Evolutionary conservation across 768 basidiomycete genomes (phyloP), one percentile per base, ranked within the genome.

Genomic region (Boletus tylopilopsis): DNA sequence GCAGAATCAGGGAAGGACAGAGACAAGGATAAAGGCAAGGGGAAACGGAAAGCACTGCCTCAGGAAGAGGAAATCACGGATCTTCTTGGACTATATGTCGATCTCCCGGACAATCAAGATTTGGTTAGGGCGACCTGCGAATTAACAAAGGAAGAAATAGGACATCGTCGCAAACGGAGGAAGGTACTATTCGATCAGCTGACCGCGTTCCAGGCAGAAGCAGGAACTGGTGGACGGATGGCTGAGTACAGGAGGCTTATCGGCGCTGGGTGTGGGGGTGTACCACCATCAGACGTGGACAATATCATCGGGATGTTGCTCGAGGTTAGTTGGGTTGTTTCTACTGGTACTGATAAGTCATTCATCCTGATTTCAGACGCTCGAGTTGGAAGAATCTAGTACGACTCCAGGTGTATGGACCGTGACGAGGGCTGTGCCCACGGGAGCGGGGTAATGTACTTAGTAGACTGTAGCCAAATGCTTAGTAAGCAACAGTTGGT

Each of bases 171-270:
- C 53, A 82, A 80, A 62, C 80, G 85, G 55, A 79, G 93, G 63
- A 80, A 81, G 58, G 76, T 75, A 12, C 73, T 82, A 51, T 92
- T 96, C 57, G 84, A 87, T 42, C 80, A 82, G 50, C 75, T 90
- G 56, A 88, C 88, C 11, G 78, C 75, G 25, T 85, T 89, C 68
- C 89, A 94, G 64, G 87, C 90, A 18, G 91, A 94, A 68, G 85
- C 89, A 1, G 94, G 94, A 5, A 96, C 94, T 1, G 84, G 87
- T 25, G 90, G 89, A 34, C 77, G 85, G 54, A 94, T 98, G 84
- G 76, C 79, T 5, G 88, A 94, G 56, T 99, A 97, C 66, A 75
- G 94, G 58, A 76, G 85, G 54, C 68, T 99, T 44, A 94, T 99
- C 59, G 86, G 87, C 27, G 85, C 91, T 15, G 94, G 91, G 0